A percentile compares a stretch with the other conserved stretches of the same genome.
Evolutionary conservation across 495 filamentous ascomycete genomes (phyloP).

Genomic region (Neurospora discreta): DNA sequence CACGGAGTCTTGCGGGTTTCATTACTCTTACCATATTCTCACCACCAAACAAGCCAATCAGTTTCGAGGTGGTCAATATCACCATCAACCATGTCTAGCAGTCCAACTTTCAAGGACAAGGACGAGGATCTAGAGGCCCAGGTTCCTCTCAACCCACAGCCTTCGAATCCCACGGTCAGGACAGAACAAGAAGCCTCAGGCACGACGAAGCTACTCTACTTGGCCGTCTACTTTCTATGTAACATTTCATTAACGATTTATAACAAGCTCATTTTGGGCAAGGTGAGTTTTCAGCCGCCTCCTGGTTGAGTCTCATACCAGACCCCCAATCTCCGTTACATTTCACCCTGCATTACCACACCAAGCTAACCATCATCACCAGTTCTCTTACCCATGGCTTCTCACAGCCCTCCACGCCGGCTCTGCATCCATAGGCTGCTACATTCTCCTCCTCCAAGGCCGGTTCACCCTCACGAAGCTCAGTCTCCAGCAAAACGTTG

Average conservation of each 20-base stretch:
- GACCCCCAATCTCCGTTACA: not conserved
- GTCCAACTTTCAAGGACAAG: constrained; percentile 4
- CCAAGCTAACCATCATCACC: not conserved
- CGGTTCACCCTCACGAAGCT: constrained; percentile 37
- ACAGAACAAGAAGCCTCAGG: constrained; percentile 21
- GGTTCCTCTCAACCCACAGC: not conserved
- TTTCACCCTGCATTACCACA: not conserved
- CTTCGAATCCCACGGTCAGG: constrained; percentile 1
- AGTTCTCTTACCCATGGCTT: constrained; percentile 48
- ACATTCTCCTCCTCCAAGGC: constrained; percentile 32
- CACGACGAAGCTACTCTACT: constrained; percentile 29
- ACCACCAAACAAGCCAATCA: not conserved
- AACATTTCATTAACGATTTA: constrained; percentile 43
- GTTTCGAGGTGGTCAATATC: not conserved
- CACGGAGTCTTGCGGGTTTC: not conserved
- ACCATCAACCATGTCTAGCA: not conserved
- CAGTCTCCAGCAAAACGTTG: constrained; percentile 31
- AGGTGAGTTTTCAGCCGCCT: constrained; percentile 20
- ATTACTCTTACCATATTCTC: not conserved
- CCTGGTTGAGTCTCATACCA: not conserved
- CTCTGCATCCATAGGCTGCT: constrained; percentile 40
- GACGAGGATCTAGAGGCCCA: constrained; percentile 15
- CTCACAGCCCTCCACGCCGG: constrained; percentile 43
- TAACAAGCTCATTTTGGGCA: constrained; percentile 44
- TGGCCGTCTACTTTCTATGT: constrained; percentile 39